Base-by-base conservation (phyloP, 202 grass and related monocot genomes). In the Zizania palustris region DNA sequence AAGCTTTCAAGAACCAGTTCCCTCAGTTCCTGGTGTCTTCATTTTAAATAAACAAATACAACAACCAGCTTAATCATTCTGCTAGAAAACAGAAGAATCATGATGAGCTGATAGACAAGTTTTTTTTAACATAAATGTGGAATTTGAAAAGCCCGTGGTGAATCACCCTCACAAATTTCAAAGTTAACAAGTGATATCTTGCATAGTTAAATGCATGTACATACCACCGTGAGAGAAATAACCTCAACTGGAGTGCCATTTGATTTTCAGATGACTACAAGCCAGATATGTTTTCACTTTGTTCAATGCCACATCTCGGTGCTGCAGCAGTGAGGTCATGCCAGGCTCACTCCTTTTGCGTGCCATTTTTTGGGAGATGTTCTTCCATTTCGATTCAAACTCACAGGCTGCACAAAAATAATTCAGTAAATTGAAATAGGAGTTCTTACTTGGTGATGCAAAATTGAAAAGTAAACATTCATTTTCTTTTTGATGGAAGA, bases 361-460 rank as follows among this genome's bases (percentile, higher is more conserved):
- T 65, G 75, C 12, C 82, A 88, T 79, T 85, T 90, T 93, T 36
- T 59, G 37, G 19, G 94, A 92, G 61, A 84, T 84, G 67, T 72
- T 93, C 44, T 93, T 93, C 94, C 91, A 92, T 82, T 83, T 92
- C 16, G 84, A 93, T 84, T 97, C 91, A 67, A 92, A 93, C 39
- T 80, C 76, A 60, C 84, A 90, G 22, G 94, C 88, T 97, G 58
- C 35, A 74, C 43, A 69, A 45, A 71, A 67, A 77, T 4, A 68
- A 69, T 12, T 6, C 15, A 8, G 20, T 67, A 55, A 81, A 73
- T 46, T 70, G 6, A 55, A 81, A 73, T 46, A 70, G 6, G 14
- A 43, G 2, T 78, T 86, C 67, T 10, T 77, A 13, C 55, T 16
- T 40, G 42, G 19, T 46, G 11, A 5, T 34, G n/a, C 41, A 57